phyloP scores from a whole-genome alignment of 1,284 basidiomycete genomes.

The Chondrostereum purpureum region DNA sequence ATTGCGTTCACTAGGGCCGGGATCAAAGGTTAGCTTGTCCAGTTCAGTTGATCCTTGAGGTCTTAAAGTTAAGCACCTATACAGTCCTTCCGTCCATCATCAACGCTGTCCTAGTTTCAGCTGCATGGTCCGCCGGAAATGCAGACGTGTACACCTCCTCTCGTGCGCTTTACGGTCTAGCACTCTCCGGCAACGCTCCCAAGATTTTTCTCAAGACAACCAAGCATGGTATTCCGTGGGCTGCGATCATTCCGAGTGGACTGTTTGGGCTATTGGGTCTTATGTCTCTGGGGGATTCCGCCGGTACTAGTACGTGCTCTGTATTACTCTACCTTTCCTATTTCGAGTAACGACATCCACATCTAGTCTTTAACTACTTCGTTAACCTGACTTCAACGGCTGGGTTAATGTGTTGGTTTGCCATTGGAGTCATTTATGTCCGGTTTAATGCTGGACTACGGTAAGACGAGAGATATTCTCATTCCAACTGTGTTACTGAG shows the following conservation, averaged over 20 bases:
- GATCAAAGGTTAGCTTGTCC: slow-evolving; percentile 3
- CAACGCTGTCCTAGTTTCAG: slow-evolving; percentile 59
- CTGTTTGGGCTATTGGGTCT: slow-evolving; percentile 30
- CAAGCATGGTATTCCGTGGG: slow-evolving; percentile 17
- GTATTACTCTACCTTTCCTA: neutral
- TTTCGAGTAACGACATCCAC: neutral
- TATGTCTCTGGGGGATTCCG: neutral
- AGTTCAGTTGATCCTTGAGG: too few relatives aligned
- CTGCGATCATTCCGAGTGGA: slow-evolving; percentile 15
- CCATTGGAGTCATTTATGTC: neutral
- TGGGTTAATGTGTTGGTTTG: neutral
- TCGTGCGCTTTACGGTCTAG: slow-evolving; percentile 67
- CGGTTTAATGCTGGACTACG: neutral
- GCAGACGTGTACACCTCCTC: slow-evolving; percentile 71
- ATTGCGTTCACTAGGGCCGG: slow-evolving; percentile 51
- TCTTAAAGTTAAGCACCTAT: slow-evolving; percentile 63
- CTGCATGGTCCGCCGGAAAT: slow-evolving; percentile 74
- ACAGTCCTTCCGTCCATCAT: slow-evolving; percentile 57
- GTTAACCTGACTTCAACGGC: neutral
- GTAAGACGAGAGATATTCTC: too few relatives aligned
- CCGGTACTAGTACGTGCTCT: neutral
- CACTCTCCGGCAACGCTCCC: slow-evolving; percentile 59
- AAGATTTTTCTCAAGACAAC: slow-evolving; percentile 27
- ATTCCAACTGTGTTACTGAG: too few relatives aligned
- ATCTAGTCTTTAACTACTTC: neutral